A percentile compares a stretch with the other conserved stretches of the same genome.
Conservation (phyloP, 768 basidiomycete genomes). For the Tricholoma flavovirens region DNA sequence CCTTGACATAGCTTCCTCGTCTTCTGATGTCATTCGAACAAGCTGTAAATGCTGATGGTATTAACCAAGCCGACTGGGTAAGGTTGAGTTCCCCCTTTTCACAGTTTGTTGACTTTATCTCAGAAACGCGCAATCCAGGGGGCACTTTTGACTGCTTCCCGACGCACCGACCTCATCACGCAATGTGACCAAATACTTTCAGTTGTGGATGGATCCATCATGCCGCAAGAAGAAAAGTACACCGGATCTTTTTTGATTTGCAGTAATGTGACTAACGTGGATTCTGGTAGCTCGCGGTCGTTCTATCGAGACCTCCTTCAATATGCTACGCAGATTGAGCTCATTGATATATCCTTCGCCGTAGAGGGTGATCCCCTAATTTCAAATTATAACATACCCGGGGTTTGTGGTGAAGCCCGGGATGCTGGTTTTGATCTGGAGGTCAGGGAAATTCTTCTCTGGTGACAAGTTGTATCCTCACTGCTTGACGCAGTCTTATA, state of each 20-base stretch:
- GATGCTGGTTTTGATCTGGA: conserved; percentile 56
- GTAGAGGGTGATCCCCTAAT: conserved; percentile 46
- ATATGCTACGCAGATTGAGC: conserved; percentile 45
- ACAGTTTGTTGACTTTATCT: conserved; percentile 3
- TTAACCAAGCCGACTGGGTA: conserved; percentile 56
- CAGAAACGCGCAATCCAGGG: conserved; percentile 41
- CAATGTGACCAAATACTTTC: conserved; percentile 46
- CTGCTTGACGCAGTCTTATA: conserved; percentile 36
- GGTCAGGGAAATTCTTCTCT: conserved; percentile 29
- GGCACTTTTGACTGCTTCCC: conserved; percentile 43
- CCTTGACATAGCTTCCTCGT: conserved; percentile 47
- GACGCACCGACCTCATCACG: conserved; percentile 48
- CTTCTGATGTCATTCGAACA: conserved; percentile 53
- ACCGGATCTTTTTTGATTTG: conserved; percentile 4
- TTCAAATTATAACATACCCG: conserved; percentile 40
- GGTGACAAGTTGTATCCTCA: conserved; percentile 5
- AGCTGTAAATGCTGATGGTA: conserved; percentile 45
- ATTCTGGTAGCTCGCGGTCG: conserved; percentile 21
- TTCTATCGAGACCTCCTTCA: conserved; percentile 48
- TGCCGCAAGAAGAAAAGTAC: conserved; percentile 23
- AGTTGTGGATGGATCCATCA: conserved; percentile 21
- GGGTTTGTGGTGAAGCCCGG: conserved; percentile 52
- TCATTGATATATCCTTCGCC: conserved; percentile 51
- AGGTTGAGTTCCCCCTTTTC: conserved; percentile 12
- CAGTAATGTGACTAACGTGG: neutral